A percentile compares a stretch with the other conserved stretches of the same genome.
Evolutionary conservation across 78 protist genomes (phyloP).

Genomic region (Dictyostelium firmibasis): DNA sequence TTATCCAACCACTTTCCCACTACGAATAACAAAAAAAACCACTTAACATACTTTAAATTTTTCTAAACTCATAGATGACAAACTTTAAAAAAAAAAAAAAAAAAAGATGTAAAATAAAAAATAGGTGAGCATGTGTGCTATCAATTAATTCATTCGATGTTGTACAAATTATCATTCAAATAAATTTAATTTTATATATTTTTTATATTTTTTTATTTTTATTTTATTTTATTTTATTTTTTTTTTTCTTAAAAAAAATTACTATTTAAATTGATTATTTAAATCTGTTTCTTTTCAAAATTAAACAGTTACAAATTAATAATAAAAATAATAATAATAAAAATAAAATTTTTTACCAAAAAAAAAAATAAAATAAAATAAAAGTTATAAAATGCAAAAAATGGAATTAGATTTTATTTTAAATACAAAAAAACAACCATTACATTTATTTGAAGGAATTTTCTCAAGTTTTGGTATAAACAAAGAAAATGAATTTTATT

Average conservation of each 20-base stretch:
- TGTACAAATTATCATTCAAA: neutral
- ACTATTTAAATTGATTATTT: neutral
- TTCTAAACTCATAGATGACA: neutral
- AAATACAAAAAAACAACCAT: neutral
- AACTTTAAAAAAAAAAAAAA: neutral
- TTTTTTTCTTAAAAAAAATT: too few species aligned
- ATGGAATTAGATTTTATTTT: neutral
- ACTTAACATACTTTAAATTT: neutral
- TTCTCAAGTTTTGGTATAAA: neutral
- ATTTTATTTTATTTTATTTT: too few species aligned
- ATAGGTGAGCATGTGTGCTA: neutral
- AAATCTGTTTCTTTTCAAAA: neutral
- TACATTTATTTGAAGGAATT: neutral
- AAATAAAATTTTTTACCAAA: too few species aligned
- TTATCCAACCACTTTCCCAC: neutral
- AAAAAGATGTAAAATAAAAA: too few species aligned
- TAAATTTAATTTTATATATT: too few species aligned
- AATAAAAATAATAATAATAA: too few species aligned
- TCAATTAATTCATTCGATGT: neutral
- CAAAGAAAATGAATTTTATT: neutral
- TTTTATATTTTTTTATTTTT: too few species aligned
- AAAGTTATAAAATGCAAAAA: neutral
- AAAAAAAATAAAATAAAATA: too few species aligned
- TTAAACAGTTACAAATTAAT: neutral
- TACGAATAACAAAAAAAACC: neutral